Base-by-base conservation (phyloP, 2,329 filamentous ascomycete species). In the Curvularia lunata region DNA sequence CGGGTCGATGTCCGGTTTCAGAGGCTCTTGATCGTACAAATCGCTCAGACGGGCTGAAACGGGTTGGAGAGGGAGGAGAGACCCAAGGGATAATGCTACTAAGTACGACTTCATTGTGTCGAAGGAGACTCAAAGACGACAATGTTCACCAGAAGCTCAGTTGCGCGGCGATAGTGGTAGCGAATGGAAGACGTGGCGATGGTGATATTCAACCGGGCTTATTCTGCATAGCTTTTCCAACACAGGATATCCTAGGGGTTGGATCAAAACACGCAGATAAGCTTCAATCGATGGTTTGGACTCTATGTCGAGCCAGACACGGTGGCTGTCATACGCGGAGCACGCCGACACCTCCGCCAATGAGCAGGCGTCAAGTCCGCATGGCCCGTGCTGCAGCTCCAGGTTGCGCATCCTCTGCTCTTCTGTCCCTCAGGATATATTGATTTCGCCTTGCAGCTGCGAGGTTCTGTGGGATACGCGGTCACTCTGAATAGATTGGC, bases 1-100 rank as follows among this genome's bases (percentile, higher is more conserved):
- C 16, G 70, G 72, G 46, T 77, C 73, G 46, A 77, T 67, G 3
- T 60, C 61, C 10, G 54, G 58, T 48, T 50, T 63, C 25, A 77
- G 37, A 27, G 71, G 73, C 42, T 77, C 73, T 61, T 76, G 74
- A 3, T 63, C 43, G n/a, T 58, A 66, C 2, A 45, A 49, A 19
- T 58, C 54, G 27, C 58, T 48, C 23, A 62, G 37, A 38, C 61
- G 63, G 23, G 58, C 64, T 5, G 46, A 49, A 12, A 56, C 56
- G 8, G 48, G 42, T 2, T 57, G 56, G 8, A 54, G 18, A 37
- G 52, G 30, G 3, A 69, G 47, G 16, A 67, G 6, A 37, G 59
- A 34, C 1, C 64, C 63, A 10, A 69, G 18, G 19, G 58, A 62
- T 5, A 65, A 9, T 3, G 55, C 51, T 27, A 52, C 28, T 5